These are phyloP conservation scores for Sanghuangporus baumii DNA, from an alignment of 1,284 basidiomycete species.

Conservation along the genomic window DNA sequence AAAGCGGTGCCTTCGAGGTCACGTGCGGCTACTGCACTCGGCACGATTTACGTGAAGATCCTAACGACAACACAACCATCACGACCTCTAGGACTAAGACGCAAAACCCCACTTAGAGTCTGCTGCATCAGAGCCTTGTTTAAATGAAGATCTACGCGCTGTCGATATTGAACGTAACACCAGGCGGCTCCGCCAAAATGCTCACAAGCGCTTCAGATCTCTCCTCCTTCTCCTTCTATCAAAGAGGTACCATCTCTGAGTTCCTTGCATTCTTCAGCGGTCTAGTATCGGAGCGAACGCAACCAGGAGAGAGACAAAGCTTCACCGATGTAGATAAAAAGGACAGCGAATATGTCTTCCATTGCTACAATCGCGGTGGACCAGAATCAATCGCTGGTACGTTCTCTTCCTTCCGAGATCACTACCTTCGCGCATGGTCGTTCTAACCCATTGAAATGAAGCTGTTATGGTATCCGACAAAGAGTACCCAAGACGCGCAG, in stretches of 20 bases:
- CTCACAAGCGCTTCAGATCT: conserved; percentile 81
- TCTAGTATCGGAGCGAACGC: conserved; percentile 90
- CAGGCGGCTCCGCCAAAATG: conserved; percentile 52
- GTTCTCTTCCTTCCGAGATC: conserved; percentile 22
- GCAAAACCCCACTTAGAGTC: not conserved
- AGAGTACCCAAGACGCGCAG: conserved; percentile 95
- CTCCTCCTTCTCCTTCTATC: conserved; percentile 92
- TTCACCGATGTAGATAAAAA: conserved; percentile 46
- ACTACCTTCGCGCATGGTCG: not conserved
- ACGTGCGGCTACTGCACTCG: not conserved
- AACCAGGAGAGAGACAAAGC: conserved; percentile 83
- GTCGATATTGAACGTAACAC: conserved; percentile 53
- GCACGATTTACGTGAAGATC: not conserved
- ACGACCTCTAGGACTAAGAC: not conserved
- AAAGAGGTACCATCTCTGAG: conserved; percentile 79
- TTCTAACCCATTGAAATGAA: conserved; percentile 25
- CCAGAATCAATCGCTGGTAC: conserved; percentile 73
- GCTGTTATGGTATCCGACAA: conserved; percentile 93
- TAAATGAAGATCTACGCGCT: conserved; percentile 71
- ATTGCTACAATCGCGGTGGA: conserved; percentile 86
- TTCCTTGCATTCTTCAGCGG: conserved; percentile 90
- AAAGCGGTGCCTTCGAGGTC: not conserved
- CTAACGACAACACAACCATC: not conserved
- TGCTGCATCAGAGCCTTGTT: too few species aligned
- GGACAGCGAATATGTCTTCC: conserved; percentile 92